Percentiles rank a stretch among this genome's conserved stretches.
phyloP scores from a whole-genome alignment of 441 rosid genomes.

The Oxalis stricta region DNA sequence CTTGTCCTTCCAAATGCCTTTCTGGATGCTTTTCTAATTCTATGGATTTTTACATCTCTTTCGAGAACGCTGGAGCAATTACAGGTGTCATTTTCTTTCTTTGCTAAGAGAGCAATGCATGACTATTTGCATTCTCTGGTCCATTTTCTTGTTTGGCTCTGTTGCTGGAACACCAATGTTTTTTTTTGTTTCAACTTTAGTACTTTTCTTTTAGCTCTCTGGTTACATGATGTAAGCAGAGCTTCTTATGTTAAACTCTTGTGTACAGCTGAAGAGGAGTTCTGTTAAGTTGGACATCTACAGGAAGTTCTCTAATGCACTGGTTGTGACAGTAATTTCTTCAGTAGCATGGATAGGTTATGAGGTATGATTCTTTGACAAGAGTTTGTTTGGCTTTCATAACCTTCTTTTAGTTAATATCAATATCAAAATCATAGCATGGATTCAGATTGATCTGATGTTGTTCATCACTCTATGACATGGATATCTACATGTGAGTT shows the following conservation, averaged over 20 bases:
- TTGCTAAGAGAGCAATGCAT: background rate
- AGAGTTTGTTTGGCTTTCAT: slow-evolving; percentile 1
- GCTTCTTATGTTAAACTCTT: slow-evolving; percentile 8
- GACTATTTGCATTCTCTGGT: background rate
- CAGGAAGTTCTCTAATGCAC: slow-evolving; percentile 88
- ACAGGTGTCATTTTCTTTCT: slow-evolving; percentile 38
- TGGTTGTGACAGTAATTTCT: slow-evolving; percentile 65
- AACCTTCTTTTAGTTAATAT: background rate
- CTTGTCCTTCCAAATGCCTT: slow-evolving; percentile 87
- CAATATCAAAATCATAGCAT: too few species aligned
- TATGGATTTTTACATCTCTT: slow-evolving; percentile 91
- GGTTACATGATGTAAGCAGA: slow-evolving; percentile 5
- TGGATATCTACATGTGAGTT: too few species aligned
- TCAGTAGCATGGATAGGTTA: slow-evolving; percentile 86
- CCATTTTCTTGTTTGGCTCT: background rate
- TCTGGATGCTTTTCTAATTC: slow-evolving; percentile 77
- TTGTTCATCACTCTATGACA: too few species aligned
- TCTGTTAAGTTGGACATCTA: slow-evolving; percentile 81
- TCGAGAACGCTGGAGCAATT: slow-evolving; percentile 75
- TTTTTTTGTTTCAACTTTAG: too few species aligned
- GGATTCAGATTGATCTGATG: too few species aligned
- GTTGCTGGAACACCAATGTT: background rate
- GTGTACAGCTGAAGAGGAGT: slow-evolving; percentile 60
- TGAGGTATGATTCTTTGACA: slow-evolving; percentile 47
- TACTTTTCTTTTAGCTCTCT: background rate